These are phyloP conservation scores for Botrytis elliptica DNA, from an alignment of 2,329 filamentous ascomycete genomes.

Conservation along the genomic window DNA sequence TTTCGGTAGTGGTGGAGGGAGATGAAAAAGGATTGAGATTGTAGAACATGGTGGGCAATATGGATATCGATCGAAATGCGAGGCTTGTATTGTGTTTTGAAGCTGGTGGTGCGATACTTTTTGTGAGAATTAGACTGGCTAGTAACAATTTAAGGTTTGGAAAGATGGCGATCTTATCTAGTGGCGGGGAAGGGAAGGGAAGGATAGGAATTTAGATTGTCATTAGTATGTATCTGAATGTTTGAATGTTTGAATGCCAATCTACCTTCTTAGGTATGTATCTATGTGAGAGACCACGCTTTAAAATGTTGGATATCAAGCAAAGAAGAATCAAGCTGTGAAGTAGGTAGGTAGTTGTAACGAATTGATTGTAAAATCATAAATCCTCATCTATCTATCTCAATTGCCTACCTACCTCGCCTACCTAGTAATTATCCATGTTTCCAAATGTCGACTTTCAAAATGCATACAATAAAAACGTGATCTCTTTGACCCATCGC, in stretches of 20 bases:
- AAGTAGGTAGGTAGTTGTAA: neutral
- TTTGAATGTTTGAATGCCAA: neutral
- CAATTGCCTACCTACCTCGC: neutral
- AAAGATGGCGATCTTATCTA: neutral
- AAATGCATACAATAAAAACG: neutral
- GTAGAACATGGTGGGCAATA: neutral
- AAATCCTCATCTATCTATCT: neutral
- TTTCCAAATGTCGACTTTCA: neutral
- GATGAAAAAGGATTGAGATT: slow-evolving; percentile 27
- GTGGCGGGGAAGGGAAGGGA: neutral
- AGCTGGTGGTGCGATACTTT: neutral
- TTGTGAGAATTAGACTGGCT: neutral
- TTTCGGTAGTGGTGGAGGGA: slow-evolving; percentile 23
- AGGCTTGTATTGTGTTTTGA: neutral
- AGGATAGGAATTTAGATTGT: neutral
- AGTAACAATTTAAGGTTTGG: neutral
- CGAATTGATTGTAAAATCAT: neutral
- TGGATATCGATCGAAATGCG: neutral
- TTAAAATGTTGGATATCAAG: neutral
- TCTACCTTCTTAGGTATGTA: neutral
- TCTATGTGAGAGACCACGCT: neutral
- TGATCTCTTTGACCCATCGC: neutral
- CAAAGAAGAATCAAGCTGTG: neutral
- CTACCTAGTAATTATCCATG: neutral
- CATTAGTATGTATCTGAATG: neutral